Conservation (phyloP, 2,329 filamentous ascomycete species). For the Leptographium lundbergii region DNA sequence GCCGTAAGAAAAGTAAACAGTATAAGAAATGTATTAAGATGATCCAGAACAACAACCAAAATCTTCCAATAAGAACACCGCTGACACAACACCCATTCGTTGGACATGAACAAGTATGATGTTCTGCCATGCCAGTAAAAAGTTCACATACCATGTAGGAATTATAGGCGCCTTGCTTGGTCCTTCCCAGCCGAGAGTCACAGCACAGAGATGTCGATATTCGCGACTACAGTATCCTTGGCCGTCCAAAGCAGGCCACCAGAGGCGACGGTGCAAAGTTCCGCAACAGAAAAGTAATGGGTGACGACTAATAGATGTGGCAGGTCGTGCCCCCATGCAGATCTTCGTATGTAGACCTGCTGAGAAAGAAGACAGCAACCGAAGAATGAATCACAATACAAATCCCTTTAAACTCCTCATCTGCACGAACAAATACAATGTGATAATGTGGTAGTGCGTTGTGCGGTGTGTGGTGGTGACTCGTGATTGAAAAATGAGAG, state of each 20-base stretch:
- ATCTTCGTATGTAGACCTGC: too few species aligned
- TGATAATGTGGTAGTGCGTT: background rate
- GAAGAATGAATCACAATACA: conserved; percentile 1
- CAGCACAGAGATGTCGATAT: background rate
- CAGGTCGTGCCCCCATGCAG: background rate
- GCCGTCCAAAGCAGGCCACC: background rate
- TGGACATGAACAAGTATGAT: background rate
- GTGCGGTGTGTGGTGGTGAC: background rate
- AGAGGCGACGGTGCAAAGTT: background rate
- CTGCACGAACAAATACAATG: conserved; percentile 2
- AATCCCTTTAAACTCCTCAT: conserved; percentile 10
- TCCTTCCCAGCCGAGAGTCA: background rate
- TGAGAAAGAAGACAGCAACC: background rate
- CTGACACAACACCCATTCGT: background rate
- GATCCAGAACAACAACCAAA: background rate
- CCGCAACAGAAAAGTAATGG: background rate
- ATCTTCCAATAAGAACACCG: background rate
- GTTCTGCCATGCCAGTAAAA: background rate
- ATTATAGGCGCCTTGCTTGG: background rate
- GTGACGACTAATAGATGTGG: background rate
- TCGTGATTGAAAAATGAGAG: background rate
- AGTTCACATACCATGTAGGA: background rate
- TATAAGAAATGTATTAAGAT: background rate
- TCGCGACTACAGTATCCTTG: background rate
- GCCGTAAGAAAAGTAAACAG: background rate